Percentiles rank a stretch among this genome's conserved stretches.
These are phyloP conservation scores for Podaxis mareebaensis DNA, from an alignment of 768 basidiomycete genomes.

Conservation along the genomic window DNA sequence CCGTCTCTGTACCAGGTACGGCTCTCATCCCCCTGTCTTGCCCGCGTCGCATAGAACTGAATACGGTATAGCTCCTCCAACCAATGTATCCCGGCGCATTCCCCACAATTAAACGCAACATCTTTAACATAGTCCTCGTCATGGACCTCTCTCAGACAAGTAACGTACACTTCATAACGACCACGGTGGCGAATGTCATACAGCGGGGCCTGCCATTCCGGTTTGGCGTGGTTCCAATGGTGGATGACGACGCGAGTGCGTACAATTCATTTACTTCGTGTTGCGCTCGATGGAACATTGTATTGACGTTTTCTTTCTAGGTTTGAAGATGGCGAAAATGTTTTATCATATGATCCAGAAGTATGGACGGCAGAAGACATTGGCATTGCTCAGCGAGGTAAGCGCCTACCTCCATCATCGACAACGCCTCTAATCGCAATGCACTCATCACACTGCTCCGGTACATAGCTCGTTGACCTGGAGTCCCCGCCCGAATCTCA, in stretches of 20 bases:
- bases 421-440: background rate
- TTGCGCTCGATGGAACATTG: background rate
- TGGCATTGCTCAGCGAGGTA: conserved; percentile 61
- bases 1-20: conserved; percentile 52
- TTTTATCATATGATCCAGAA: conserved; percentile 66
- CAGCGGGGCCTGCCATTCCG: conserved; percentile 72
- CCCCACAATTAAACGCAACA: conserved; percentile 69
- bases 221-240: conserved; percentile 82
- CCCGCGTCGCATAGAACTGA: background rate
- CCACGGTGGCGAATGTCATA: conserved; percentile 69
- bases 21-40: background rate
- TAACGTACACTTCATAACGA: conserved; percentile 62
- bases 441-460: background rate
- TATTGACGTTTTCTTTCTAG: conserved; percentile 32
- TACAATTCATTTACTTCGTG: background rate
- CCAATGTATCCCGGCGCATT: conserved; percentile 81
- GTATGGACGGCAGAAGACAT: conserved; percentile 64
- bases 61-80: conserved; percentile 58
- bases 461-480: background rate
- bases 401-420: conserved; percentile 11
- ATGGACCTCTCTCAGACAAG: conserved; percentile 73
- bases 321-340: conserved; percentile 68
- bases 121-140: conserved; percentile 81
- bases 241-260: conserved; percentile 51
- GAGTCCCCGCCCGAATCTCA: background rate